Base-by-base conservation (phyloP, 2,329 filamentous ascomycete genomes). In the Penicillium concentricum region DNA sequence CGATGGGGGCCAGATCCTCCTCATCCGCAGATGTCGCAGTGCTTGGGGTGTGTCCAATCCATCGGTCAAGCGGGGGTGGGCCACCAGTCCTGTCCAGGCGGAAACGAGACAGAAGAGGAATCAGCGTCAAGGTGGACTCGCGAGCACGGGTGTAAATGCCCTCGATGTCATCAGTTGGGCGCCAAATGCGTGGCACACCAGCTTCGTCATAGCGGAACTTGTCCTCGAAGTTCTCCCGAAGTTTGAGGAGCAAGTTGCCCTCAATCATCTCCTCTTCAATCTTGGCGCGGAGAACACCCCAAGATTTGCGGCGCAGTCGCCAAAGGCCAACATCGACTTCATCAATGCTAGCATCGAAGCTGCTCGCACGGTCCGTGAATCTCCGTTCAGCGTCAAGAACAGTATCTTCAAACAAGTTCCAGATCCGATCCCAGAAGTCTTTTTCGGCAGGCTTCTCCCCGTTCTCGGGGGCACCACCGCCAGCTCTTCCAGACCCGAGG, bases 231-330 rank as follows among this genome's bases (percentile, higher is more conserved):
- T 97, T 97, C 75, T 99, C 94, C 35, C 94, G 87, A 50, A 99
- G 84, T 80, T 99, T 99, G 65, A 97, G 82, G 34, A 97, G 80
- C 52, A 99, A 87, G 71, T 97, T 99, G 68, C 93, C 93, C 77
- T 97, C 94, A 87, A 96, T 96, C 71, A 97, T 91, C 76, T 99
- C 94, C 71, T 99, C 94, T 35, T 97, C 93, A 60, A 99, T 89
- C 79, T 91, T 94, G 58, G 91, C 88, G 44, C 91, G 85, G 59
- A 99, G 81, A 15, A 93, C 92, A 39, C 88, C 88, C 94, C 94
- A 99, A 60, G 91, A 94, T 81, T 97, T 97, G 62, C 93, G 87
- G 57, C 93, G 87, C 62, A 99, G 78, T 55, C 92, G 86, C 93
- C 94, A 99, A 20, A 96, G 81, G 18, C 94, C 94, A 53, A 97